Evolutionary conservation across 306 rosid species (phyloP).

Genomic region (Dryas octopetala): DNA sequence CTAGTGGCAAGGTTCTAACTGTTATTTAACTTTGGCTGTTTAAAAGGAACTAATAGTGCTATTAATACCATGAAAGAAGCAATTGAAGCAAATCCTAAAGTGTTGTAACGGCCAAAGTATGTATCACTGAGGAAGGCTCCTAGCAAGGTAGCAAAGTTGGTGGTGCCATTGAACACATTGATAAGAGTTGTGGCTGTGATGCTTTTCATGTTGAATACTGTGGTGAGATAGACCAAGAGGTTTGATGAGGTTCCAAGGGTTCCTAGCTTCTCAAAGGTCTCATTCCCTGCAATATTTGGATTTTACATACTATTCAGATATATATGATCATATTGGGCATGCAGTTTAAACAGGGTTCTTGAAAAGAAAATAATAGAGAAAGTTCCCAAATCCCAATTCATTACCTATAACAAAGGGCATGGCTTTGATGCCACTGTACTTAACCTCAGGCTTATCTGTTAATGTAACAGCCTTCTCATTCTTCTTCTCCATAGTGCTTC

Average conservation of each 20-base stretch:
- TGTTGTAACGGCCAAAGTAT: constrained; percentile 80
- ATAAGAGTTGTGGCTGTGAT: constrained; percentile 66
- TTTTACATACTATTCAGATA: not conserved
- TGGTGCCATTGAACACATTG: constrained; percentile 69
- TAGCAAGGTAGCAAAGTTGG: constrained; percentile 69
- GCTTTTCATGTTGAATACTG: constrained; percentile 77
- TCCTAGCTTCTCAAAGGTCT: constrained; percentile 91
- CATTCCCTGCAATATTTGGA: constrained; percentile 57
- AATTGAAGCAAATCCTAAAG: constrained; percentile 61
- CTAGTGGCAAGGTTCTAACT: not conserved
- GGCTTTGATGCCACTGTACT: constrained; percentile 71
- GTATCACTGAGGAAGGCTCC: constrained; percentile 84
- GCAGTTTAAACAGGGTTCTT: not conserved
- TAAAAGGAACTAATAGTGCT: not conserved
- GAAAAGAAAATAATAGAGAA: not conserved
- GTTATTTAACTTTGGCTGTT: not conserved
- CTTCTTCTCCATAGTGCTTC: constrained; percentile 31
- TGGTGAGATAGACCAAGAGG: constrained; percentile 72
- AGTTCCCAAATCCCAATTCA: not conserved
- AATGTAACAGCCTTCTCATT: constrained; percentile 22
- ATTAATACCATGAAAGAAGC: constrained; percentile 68
- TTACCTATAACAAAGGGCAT: constrained; percentile 91
- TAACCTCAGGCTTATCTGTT: constrained; percentile 32
- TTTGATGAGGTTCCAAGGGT: constrained; percentile 73
- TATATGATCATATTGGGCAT: not conserved